Evolutionary conservation across 2,329 filamentous ascomycete genomes (phyloP), one percentile per base, ranked within the genome.

Genomic region (Didymella arachidicola): DNA sequence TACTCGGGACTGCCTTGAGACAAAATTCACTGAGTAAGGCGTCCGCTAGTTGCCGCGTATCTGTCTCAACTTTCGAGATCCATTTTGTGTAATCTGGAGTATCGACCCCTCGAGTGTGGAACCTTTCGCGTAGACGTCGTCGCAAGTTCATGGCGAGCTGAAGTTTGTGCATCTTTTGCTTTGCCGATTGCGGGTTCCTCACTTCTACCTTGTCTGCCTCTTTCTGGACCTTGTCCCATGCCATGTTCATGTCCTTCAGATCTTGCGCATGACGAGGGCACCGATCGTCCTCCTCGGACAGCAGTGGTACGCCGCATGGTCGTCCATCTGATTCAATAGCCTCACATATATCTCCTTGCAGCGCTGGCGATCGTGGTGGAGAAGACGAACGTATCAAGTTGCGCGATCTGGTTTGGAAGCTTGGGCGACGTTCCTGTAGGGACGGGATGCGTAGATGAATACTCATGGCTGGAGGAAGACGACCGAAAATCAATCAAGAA

Each of bases 151-250:
- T 59, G 2, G 69, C 62, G 26, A 63, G 60, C 27, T 66, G 68
- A 7, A 72, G 56, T 39, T 71, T 70, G 10, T 70, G 26, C 2
- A 70, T 55, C 43, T 70, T 72, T 32, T 68, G 61, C 51, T 69
- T 69, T 16, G 63, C 68, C 12, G 57, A 47, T 18, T 65, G 54
- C 0, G 62, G 44, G 7, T 53, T 57, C 2, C 48, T 7, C 0
- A 63, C 67, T 16, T 66, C 54, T 3, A 67, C 49, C 12, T 46
- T 60, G n/a, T 72, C 67, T 1, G 67, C 68, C 10, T 71, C 66
- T 14, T 56, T 59, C 4, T 70, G 60, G 0, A 32, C 41, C 25
- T 57, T 59, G 4, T 44, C 45, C 69, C 70, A 72, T 22, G 50
- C 47, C 18, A 47, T 18, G 12, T 58, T 67, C 55, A 71, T 25